Percentiles rank a stretch among this genome's conserved stretches.
Evolutionary conservation across 371 early-diverging fungal genomes (phyloP).

Genomic region (Blakeslea trispora): DNA sequence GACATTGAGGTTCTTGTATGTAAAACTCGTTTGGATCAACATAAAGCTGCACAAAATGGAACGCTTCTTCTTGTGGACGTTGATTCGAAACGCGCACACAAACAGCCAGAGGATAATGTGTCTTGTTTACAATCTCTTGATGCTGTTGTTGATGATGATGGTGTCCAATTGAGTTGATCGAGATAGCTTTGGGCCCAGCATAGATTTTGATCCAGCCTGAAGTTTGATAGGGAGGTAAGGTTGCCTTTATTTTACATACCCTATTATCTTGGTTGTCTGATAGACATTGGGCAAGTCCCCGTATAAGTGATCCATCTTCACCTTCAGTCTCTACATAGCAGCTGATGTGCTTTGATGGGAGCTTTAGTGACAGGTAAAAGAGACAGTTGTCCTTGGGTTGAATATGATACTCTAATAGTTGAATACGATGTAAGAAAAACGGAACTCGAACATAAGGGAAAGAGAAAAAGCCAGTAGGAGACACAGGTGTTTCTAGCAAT

Average conservation of each 20-base stretch:
- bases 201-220: conserved; percentile 51
- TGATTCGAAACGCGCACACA: conserved; percentile 27
- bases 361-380: conserved; percentile 13
- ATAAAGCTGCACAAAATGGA: conserved; percentile 50
- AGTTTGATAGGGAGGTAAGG: conserved; percentile 32
- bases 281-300: conserved; percentile 42
- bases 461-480: conserved; percentile 29
- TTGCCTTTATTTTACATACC: conserved; percentile 46
- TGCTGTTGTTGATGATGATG: neutral
- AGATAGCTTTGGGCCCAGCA: conserved; percentile 28
- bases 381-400: conserved; percentile 9
- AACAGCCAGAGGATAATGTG: conserved; percentile 35
- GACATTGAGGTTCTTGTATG: conserved; percentile 50
- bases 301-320: conserved; percentile 11
- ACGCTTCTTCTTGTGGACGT: conserved; percentile 5
- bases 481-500: conserved; percentile 36
- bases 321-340: conserved; percentile 45
- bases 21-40: conserved; percentile 39
- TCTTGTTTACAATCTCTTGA: conserved; percentile 19
- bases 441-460: conserved; percentile 41
- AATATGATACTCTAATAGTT: conserved; percentile 19
- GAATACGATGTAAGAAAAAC: conserved; percentile 37
- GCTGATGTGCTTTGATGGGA: conserved; percentile 19
- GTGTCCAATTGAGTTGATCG: conserved; percentile 6
- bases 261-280: conserved; percentile 15